A percentile compares a stretch with the other conserved stretches of the same genome.
These are phyloP conservation scores for Solanum chilense DNA, from an alignment of 257 asterid genomes.

Conservation along the genomic window DNA sequence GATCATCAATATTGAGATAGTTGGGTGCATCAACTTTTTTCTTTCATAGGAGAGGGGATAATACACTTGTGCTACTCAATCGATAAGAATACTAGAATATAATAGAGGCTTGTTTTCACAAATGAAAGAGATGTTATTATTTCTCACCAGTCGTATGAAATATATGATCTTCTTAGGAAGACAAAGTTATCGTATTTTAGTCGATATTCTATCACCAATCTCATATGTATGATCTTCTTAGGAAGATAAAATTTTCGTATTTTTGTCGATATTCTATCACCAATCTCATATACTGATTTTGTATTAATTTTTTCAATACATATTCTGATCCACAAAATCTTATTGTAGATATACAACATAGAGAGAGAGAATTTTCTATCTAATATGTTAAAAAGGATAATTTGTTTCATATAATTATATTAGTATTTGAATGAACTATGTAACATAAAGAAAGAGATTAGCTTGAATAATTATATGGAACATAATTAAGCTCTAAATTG, in stretches of 20 bases:
- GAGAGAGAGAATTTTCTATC: not conserved
- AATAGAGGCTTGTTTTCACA: too few species aligned
- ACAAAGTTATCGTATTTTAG: too few species aligned
- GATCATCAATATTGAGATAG: not conserved
- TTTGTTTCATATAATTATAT: too few species aligned
- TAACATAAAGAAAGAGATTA: not conserved
- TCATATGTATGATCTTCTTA: not conserved
- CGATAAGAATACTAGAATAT: too few species aligned
- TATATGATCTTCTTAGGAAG: too few species aligned
- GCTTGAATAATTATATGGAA: not conserved
- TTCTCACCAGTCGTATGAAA: too few species aligned
- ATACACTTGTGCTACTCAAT: not conserved
- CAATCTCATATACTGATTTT: not conserved
- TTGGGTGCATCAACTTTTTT: not conserved
- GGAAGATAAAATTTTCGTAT: not conserved
- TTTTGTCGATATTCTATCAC: too few species aligned
- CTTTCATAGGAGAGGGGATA: not conserved
- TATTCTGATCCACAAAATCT: not conserved
- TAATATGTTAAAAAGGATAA: not conserved
- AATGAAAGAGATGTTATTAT: too few species aligned
- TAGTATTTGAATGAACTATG: not conserved
- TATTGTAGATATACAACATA: too few species aligned
- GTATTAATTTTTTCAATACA: too few species aligned
- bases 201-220: too few species aligned
- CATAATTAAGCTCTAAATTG: too few species aligned